Evolutionary conservation across 768 basidiomycete genomes (phyloP).

Genomic region (Hydnomerulius pinastri): DNA sequence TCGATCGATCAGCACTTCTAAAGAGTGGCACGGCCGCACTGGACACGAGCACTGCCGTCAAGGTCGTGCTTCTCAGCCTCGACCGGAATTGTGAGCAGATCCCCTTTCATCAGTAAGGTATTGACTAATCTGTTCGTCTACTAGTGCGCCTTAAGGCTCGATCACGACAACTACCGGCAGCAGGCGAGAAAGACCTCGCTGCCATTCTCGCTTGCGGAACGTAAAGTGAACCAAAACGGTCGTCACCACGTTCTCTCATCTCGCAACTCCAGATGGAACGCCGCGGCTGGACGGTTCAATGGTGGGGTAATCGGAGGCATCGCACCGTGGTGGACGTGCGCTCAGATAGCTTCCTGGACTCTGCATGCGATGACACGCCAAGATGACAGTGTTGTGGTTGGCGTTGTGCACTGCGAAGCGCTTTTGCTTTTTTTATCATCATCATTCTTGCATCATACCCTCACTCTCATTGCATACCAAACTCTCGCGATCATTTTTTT

Average conservation of each 20-base stretch:
- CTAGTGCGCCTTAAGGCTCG: constrained; percentile 89
- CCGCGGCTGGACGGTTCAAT: constrained; percentile 3
- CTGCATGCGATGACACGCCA: constrained; percentile 30
- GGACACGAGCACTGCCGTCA: constrained; percentile 54
- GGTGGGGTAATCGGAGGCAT: constrained; percentile 3
- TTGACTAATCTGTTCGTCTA: constrained; percentile 10
- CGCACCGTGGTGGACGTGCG: constrained; percentile 6
- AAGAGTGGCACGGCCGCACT: constrained; percentile 35
- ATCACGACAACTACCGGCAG: constrained; percentile 80
- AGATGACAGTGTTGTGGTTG: constrained; percentile 14
- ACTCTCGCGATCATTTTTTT: constrained; percentile 1
- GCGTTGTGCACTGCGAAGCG: constrained; percentile 7
- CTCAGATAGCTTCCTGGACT: constrained; percentile 10
- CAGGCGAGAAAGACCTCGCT: constrained; percentile 84
- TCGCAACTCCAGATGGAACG: constrained; percentile 1
- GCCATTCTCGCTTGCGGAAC: constrained; percentile 52
- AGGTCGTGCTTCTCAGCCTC: constrained; percentile 87
- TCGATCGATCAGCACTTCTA: constrained; percentile 78
- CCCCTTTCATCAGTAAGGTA: constrained; percentile 13
- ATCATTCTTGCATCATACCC: constrained; percentile 29
- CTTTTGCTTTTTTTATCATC: constrained; percentile 1
- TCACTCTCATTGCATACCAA: constrained; percentile 22
- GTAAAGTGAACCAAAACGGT: constrained; percentile 12
- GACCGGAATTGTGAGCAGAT: constrained; percentile 83
- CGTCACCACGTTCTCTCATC: neutral